Base-by-base conservation (phyloP, 306 rosid genomes). In the Cucumis cinereus region DNA sequence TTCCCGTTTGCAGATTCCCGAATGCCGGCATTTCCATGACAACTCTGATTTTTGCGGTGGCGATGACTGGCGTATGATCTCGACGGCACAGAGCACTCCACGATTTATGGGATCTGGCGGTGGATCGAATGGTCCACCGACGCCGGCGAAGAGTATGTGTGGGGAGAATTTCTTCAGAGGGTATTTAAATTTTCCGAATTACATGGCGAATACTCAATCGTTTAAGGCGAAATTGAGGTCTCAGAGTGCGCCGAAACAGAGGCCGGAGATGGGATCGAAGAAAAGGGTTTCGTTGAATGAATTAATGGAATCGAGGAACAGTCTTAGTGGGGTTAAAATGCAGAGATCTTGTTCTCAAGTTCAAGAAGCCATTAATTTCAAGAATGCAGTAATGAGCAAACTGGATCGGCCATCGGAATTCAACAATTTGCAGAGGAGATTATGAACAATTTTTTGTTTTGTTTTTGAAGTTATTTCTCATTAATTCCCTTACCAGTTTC, bases 31-130 rank as follows among this genome's bases (percentile, higher is more conserved):
- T 66, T 83, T 80, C 20, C 86, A 83, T 4, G 87, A 86, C 0
- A 30, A 30, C 22, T 87, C 85, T 9, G 92, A 92, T 17, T 87
- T 97, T 91, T 89, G 55, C 43, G 69, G 89, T 2, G 93, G 89
- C 9, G 93, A 91, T 10, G 96, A 91, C 43, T 89, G 88, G 63
- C 81, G 93, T 28, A 85, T 87, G 6, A 22, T 49, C 81, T 91
- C 97, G 11, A 91, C 98, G 13, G 97, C 98, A 7, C 98, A 93
- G 40, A 88, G 96, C 76, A 93, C 97, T 41, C 98, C 98, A 19
- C 81, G 96, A 28, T 91, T 91, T 56, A 33, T 81, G n/a, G 58
- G 81, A 73, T 83, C 93, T 8, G 79, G 82, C 10, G 79, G 82
- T 14, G 87, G 83, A 73, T 82, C 93, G 7, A 75, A 81, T 12